phyloP scores from a whole-genome alignment of 2,329 filamentous ascomycete genomes.

The Sclerotiophoma versabilis region DNA sequence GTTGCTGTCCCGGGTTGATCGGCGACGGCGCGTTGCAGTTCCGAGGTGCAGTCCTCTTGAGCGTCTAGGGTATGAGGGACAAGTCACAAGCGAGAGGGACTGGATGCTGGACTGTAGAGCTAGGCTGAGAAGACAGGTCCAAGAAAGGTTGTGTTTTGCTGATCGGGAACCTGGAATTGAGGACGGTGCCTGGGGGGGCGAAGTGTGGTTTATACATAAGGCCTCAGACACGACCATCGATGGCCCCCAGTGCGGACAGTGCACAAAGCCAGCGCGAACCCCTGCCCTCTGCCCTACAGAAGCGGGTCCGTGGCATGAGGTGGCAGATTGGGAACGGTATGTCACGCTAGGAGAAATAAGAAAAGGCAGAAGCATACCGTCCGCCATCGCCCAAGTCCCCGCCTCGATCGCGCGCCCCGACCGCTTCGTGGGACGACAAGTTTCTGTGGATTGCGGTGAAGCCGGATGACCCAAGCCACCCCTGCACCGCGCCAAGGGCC shows the following conservation, averaged over 20 bases:
- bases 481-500: slow-evolving; percentile 30
- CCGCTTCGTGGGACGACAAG: slow-evolving; percentile 40
- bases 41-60: slow-evolving; percentile 27
- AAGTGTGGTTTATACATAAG: slow-evolving; percentile 49
- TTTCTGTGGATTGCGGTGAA: slow-evolving; percentile 45
- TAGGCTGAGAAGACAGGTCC: slow-evolving; percentile 23
- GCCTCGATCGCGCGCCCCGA: slow-evolving; percentile 51
- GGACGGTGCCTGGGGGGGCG: slow-evolving; percentile 42
- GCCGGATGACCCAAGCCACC: slow-evolving; percentile 25
- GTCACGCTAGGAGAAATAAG: slow-evolving; percentile 49
- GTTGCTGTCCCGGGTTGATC: slow-evolving; percentile 27
- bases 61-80: slow-evolving; percentile 40
- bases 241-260: slow-evolving; percentile 41
- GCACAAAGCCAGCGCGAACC: slow-evolving; percentile 43
- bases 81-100: slow-evolving; percentile 27
- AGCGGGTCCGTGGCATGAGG: slow-evolving; percentile 42
- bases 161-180: slow-evolving; percentile 45
- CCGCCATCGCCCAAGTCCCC: slow-evolving; percentile 40
- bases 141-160: slow-evolving; percentile 34
- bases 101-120: slow-evolving; percentile 15
- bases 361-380: slow-evolving; percentile 39
- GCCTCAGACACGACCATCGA: slow-evolving; percentile 29
- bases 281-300: slow-evolving; percentile 45
- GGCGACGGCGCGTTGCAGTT: slow-evolving; percentile 36
- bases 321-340: slow-evolving; percentile 45